These are phyloP conservation scores for Lentinus tigrinus DNA, from an alignment of 768 basidiomycete species.

Conservation along the genomic window DNA sequence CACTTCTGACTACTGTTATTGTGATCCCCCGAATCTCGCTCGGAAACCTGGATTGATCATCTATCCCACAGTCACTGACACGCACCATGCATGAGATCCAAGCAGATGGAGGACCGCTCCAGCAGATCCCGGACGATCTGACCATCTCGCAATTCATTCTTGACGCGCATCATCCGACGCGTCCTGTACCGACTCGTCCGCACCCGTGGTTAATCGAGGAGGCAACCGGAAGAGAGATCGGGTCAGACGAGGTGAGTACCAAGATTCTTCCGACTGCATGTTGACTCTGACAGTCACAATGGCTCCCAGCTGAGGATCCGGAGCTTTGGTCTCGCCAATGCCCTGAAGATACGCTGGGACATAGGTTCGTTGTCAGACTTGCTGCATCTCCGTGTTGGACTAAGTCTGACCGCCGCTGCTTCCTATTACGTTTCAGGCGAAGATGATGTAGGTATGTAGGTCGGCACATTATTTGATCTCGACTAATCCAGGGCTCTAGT, in stretches of 20 bases:
- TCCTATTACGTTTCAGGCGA: too few species aligned
- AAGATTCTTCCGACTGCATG: too few species aligned
- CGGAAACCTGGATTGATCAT: too few species aligned
- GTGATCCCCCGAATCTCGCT: too few species aligned
- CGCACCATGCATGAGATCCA: conserved; percentile 10
- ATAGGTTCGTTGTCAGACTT: conserved; percentile 29
- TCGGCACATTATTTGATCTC: too few species aligned
- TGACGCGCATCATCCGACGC: conserved; percentile 31
- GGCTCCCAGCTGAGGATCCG: conserved; percentile 36
- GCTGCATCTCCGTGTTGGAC: neutral
- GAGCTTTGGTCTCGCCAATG: conserved; percentile 39
- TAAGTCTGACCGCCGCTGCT: too few species aligned
- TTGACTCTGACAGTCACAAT: too few species aligned
- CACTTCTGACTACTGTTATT: too few species aligned
- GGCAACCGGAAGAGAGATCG: conserved; percentile 33
- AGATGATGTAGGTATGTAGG: conserved; percentile 42
- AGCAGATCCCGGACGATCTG: conserved; percentile 36
- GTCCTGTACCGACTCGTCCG: conserved; percentile 25
- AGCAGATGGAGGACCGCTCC: neutral
- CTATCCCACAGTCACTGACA: too few species aligned
- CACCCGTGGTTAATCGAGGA: conserved; percentile 45
- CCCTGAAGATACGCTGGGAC: conserved; percentile 32
- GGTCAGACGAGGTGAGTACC: conserved; percentile 38
- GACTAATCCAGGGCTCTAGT: too few species aligned
- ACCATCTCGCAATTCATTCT: conserved; percentile 38